Base-by-base conservation (phyloP, 495 filamentous ascomycete species). In the Podospora sp. region DNA sequence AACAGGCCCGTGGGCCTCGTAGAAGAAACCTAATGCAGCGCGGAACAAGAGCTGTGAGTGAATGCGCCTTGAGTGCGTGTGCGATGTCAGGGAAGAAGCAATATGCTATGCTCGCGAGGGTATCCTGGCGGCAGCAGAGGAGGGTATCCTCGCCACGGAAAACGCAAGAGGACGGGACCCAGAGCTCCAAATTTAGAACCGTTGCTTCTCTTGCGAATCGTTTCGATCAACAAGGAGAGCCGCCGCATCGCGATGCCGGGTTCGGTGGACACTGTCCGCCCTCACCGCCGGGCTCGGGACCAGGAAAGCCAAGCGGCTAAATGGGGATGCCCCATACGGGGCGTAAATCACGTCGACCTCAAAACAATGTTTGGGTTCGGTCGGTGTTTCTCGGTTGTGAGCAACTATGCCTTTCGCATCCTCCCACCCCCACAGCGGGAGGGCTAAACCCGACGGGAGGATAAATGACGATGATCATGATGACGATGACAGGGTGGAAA, bases 1-100 rank as follows among this genome's bases (percentile, higher is more conserved):
- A 0, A 64, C 56, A 3, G 59, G 63, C 9, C 67, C 67, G 8
- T 63, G 49, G 0, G 67, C 60, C 21, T 69, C 67, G 51, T 68
- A 72, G 25, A 63, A 29, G 46, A 70, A 60, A 58, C 70, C 70
- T 72, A 50, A 25, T 53, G 21, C 56, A 14, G n/a, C 24, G n/a
- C 35, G 56, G 36, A 40, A 26, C n/a, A 60, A 6, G 36, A 25
- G 62, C 46, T 20, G 65, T 67, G 65, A 67, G 65, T 49, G 52
- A 53, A 40, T 12, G 22, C 60, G 55, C 22, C 56, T 26, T 35
- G 29, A 14, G 14, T 59, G 12, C 24, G 55, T 24, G 9, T 29
- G 21, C 24, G 22, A 46, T 14, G 14, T 2, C 11, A 18, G 12
- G 40, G 12, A 46, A 14, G 16, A 11, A 46, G 40, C 40, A 46